A percentile compares a stretch with the other conserved stretches of the same genome.
phyloP scores from a whole-genome alignment of 352 stramenopile genomes.

The Globisporangium cederbergense region DNA sequence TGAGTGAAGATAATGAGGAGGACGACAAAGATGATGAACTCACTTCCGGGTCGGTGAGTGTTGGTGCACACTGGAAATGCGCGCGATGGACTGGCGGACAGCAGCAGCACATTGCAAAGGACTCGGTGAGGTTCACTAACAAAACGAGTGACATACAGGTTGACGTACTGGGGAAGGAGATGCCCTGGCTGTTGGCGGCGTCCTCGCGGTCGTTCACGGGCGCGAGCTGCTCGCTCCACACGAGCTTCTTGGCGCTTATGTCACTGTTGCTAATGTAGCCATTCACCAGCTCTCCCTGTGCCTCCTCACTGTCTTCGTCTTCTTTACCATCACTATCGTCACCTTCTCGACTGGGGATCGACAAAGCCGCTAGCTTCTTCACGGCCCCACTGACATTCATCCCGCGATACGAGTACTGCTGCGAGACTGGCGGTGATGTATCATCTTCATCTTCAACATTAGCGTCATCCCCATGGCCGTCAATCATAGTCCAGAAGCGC shows the following conservation, averaged over 20 bases:
- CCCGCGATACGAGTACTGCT: slow-evolving; percentile 27
- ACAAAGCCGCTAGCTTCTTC: slow-evolving; percentile 14
- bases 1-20: not conserved
- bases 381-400: slow-evolving; percentile 14
- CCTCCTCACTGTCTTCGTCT: not conserved
- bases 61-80: slow-evolving; percentile 25
- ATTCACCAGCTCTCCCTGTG: slow-evolving; percentile 8
- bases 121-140: too few relatives aligned
- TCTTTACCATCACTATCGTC: not conserved
- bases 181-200: slow-evolving; percentile 30
- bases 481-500: slow-evolving; percentile 37
- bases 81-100: slow-evolving; percentile 37
- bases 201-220: slow-evolving; percentile 31
- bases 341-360: not conserved
- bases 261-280: slow-evolving; percentile 7
- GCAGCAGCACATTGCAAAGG: not conserved
- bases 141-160: too few relatives aligned
- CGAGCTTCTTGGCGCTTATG: not conserved
- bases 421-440: not conserved
- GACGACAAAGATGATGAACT: not conserved
- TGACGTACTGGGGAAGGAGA: slow-evolving; percentile 50
- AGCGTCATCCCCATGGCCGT: not conserved
- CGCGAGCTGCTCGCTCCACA: slow-evolving; percentile 55
- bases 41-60: slow-evolving; percentile 4
- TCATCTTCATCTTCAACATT: too few relatives aligned